phyloP scores from a whole-genome alignment of 352 stramenopile species.

The Phytophthora ohioensis region DNA sequence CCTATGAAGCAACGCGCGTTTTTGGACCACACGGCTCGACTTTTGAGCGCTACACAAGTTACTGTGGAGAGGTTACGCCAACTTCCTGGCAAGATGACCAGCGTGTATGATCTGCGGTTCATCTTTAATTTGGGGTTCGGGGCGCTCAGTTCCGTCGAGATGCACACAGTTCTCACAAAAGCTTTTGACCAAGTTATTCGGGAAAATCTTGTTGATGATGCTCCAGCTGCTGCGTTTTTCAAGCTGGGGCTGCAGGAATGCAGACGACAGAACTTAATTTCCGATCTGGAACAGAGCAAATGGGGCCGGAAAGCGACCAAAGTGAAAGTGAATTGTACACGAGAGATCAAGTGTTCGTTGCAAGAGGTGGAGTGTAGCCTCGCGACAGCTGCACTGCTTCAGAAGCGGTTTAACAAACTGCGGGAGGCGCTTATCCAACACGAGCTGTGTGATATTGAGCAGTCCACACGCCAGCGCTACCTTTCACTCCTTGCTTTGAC shows the following conservation, averaged over 20 bases:
- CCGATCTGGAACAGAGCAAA: slow-evolving; percentile 19
- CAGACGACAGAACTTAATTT: slow-evolving; percentile 9
- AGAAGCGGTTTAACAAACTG: slow-evolving; percentile 1
- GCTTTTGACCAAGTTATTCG: slow-evolving; percentile 35
- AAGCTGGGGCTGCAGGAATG: slow-evolving; percentile 15
- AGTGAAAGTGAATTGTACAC: slow-evolving; percentile 42
- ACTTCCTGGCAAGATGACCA: slow-evolving; percentile 41
- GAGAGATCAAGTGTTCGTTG: slow-evolving; percentile 36
- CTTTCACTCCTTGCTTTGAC: slow-evolving; percentile 7
- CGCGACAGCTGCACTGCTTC: slow-evolving; percentile 1
- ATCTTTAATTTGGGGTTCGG: slow-evolving; percentile 25
- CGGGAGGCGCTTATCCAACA: slow-evolving; percentile 1
- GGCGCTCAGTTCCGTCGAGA: slow-evolving; percentile 1
- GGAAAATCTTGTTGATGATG: slow-evolving; percentile 40
- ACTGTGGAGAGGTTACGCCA: slow-evolving; percentile 10
- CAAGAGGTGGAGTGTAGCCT: slow-evolving; percentile 14
- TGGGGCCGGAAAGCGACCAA: slow-evolving; percentile 40
- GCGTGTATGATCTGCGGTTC: slow-evolving; percentile 38
- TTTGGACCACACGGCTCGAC: neutral
- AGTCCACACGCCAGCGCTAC: neutral
- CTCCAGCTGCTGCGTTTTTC: slow-evolving; percentile 43
- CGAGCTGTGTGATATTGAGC: neutral
- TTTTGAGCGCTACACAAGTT: neutral
- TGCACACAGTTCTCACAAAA: slow-evolving; percentile 17
- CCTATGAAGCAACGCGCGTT: slow-evolving; percentile 16